A percentile compares a stretch with the other conserved stretches of the same genome.
These are phyloP conservation scores for Salvia splendens DNA, from an alignment of 257 asterid genomes.

Conservation along the genomic window DNA sequence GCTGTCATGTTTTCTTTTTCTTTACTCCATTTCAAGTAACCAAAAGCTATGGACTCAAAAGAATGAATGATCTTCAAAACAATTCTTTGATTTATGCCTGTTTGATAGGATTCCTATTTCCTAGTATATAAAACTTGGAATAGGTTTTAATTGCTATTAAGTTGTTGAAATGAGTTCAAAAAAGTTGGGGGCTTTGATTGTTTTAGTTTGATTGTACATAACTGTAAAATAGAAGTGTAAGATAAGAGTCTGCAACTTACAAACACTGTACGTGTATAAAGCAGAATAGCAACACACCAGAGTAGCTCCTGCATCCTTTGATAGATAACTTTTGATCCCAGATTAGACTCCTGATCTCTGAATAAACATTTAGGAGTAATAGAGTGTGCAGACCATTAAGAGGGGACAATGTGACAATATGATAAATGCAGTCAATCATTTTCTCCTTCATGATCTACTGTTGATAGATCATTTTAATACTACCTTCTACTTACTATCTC, in stretches of 20 bases:
- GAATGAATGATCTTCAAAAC: background rate
- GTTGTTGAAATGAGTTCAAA: background rate
- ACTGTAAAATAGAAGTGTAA: background rate
- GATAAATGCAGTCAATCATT: constrained; percentile 1
- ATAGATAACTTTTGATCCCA: background rate
- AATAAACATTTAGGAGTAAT: background rate
- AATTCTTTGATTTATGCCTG: background rate
- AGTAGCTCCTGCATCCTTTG: background rate
- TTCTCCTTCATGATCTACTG: background rate
- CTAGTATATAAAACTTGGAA: background rate
- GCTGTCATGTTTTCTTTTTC: constrained; percentile 7
- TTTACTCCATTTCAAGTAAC: constrained; percentile 7
- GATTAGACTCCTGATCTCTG: background rate
- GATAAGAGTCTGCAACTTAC: background rate
- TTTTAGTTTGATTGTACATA: background rate
- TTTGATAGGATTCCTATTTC: background rate
- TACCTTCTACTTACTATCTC: background rate
- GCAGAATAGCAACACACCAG: background rate
- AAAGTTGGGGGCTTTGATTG: background rate
- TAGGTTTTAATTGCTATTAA: background rate
- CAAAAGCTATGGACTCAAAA: background rate
- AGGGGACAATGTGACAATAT: background rate
- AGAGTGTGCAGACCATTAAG: background rate
- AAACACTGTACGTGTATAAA: background rate
- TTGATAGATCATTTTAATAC: background rate